phyloP scores from a whole-genome alignment of 2,329 filamentous ascomycete genomes.

The Clathrospora elynae region DNA sequence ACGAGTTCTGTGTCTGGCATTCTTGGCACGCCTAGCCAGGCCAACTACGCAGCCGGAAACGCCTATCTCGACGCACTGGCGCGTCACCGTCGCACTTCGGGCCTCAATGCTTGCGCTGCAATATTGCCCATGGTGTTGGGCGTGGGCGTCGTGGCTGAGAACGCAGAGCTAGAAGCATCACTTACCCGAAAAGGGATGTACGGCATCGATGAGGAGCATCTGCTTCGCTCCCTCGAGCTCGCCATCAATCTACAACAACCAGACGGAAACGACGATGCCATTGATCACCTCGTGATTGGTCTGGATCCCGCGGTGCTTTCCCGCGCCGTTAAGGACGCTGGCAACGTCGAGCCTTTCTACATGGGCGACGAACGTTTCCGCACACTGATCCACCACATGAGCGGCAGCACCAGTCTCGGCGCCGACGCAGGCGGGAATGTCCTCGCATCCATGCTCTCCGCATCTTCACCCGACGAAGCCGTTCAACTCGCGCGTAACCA shows the following conservation, averaged over 20 bases:
- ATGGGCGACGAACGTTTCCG: neutral
- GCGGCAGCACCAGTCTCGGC: no score
- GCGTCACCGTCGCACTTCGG: constrained; percentile 6
- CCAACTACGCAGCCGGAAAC: constrained; percentile 20
- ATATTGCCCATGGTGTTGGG: constrained; percentile 11
- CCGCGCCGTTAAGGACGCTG: neutral
- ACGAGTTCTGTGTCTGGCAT: constrained; percentile 13
- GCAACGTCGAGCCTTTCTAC: neutral
- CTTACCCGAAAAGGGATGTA: constrained; percentile 10
- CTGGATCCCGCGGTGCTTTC: neutral
- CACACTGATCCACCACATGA: neutral
- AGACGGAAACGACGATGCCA: neutral
- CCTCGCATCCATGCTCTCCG: neutral
- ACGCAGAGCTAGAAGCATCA: constrained; percentile 7
- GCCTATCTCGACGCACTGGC: constrained; percentile 17
- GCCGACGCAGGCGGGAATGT: neutral
- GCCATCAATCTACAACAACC: constrained; percentile 2
- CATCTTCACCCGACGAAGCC: neutral
- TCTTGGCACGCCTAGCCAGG: constrained; percentile 13
- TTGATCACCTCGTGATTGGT: neutral
- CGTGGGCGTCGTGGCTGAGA: constrained; percentile 15
- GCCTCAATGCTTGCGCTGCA: neutral
- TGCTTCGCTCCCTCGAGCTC: constrained; percentile 5
- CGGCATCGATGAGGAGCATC: constrained; percentile 9
- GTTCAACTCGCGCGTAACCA: neutral